A percentile compares a stretch with the other conserved stretches of the same genome.
Evolutionary conservation across 1,284 basidiomycete genomes (phyloP).

Genomic region (Rhodotorula sp.): DNA sequence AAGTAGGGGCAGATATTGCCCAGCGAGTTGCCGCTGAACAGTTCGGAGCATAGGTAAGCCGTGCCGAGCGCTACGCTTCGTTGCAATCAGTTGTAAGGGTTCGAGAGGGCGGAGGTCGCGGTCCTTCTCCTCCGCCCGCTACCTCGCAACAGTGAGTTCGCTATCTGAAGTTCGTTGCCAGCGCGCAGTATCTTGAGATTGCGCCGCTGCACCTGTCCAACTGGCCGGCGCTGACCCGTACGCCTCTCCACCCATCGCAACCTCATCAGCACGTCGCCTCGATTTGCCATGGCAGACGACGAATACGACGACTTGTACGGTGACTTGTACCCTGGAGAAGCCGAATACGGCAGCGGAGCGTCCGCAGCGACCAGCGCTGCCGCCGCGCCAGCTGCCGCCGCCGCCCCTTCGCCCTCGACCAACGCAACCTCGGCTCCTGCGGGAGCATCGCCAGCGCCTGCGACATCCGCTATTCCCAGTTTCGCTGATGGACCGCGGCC

Average conservation of each 20-base stretch:
- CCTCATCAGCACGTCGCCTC: neutral
- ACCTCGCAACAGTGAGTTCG: neutral
- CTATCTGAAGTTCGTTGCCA: too few relatives aligned
- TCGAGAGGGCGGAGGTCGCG: neutral
- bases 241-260: neutral
- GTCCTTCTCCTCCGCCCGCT: neutral
- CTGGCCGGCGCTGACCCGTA: too few relatives aligned
- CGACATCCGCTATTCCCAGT: constrained; percentile 44
- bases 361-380: neutral
- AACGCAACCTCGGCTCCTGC: neutral
- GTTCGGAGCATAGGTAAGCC: neutral
- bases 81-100: neutral
- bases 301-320: constrained; percentile 39
- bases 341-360: constrained; percentile 49
- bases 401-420: neutral
- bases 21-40: too few relatives aligned
- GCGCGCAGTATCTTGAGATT: neutral
- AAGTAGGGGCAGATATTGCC: too few relatives aligned
- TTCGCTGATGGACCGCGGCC: constrained; percentile 14
- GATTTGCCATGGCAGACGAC: constrained; percentile 1
- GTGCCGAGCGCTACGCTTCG: neutral
- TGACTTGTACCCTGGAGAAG: constrained; percentile 77
- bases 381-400: neutral
- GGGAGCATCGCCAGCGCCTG: constrained; percentile 1
- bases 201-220: neutral